These are phyloP conservation scores for Coccinonectria pachysandricola DNA, from an alignment of 2,329 filamentous ascomycete species.

Conservation along the genomic window DNA sequence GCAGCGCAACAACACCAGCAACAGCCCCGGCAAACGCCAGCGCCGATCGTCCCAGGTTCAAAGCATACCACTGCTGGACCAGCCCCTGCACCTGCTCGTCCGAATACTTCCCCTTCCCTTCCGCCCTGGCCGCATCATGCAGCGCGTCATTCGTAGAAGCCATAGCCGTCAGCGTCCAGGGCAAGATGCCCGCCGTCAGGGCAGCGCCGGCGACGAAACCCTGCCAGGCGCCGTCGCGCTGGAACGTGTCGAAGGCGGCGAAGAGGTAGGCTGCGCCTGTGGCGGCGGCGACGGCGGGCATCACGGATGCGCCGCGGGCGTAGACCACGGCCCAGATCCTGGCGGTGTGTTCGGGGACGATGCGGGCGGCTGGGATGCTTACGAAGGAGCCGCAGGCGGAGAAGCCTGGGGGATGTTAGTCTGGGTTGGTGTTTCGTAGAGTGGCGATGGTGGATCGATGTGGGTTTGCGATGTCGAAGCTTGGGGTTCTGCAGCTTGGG, in stretches of 20 bases:
- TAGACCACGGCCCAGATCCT: slow-evolving; percentile 29
- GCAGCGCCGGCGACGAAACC: slow-evolving; percentile 22
- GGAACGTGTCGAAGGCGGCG: slow-evolving; percentile 24
- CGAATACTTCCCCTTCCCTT: slow-evolving; percentile 8
- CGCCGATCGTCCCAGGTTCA: slow-evolving; percentile 23
- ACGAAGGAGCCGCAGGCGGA: slow-evolving; percentile 27
- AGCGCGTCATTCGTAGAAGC: slow-evolving; percentile 25
- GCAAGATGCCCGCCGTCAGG: slow-evolving; percentile 28
- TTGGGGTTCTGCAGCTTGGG: too few relatives aligned
- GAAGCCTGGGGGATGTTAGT: slow-evolving; percentile 25
- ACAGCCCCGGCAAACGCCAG: slow-evolving; percentile 22
- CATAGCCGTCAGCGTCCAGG: slow-evolving; percentile 30
- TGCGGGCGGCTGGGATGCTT: slow-evolving; percentile 22
- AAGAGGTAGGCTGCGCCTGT: slow-evolving; percentile 26
- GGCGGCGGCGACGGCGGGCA: slow-evolving; percentile 26
- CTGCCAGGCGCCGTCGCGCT: slow-evolving; percentile 22
- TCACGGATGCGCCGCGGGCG: slow-evolving; percentile 24
- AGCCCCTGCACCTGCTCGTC: slow-evolving; percentile 13
- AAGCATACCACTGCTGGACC: slow-evolving; percentile 13
- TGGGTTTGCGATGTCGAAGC: too few relatives aligned
- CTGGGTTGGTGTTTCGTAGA: too few relatives aligned
- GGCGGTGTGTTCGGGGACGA: slow-evolving; percentile 20
- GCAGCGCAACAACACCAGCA: slow-evolving; percentile 13
- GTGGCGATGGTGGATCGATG: too few relatives aligned
- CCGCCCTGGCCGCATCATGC: slow-evolving; percentile 14